Evolutionary conservation across 1,284 basidiomycete species (phyloP), one percentile per base, ranked within the genome.

Genomic region (Trichosporon sp.): DNA sequence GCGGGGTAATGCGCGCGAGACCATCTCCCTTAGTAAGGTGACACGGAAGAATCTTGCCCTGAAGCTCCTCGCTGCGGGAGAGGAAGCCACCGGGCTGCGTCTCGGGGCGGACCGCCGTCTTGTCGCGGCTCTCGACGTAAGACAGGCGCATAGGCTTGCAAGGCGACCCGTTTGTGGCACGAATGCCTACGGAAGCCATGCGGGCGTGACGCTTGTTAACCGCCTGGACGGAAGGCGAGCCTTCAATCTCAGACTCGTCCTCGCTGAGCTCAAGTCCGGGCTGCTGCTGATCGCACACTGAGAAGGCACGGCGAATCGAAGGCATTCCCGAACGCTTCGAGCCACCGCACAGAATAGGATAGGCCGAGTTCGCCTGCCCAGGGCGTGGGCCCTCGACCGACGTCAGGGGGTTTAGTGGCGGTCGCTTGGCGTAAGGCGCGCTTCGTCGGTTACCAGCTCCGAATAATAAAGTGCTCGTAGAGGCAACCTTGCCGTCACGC

Each of bases 21-120:
- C 96, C 96, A 78, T 99, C 96, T 76, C 98, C 93, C 69, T 91
- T 91, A 69, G 97, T 95, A 68, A 91, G 90, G 81, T 94, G 92
- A 84, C 96, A 99, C 19, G 96, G 96, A 69, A 99, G 83, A 72
- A 96, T 89, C 86, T 99, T 99, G 64, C 95, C 94, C 74, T 91
- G 88, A 31, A 91, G 89, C 82, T 98, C 95, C 78, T 94, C 94
- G 77, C 94, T 92, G n/a, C 59, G 59, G 31, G 59, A 63, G 31
- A 63, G 59, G 59, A 63, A 63, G 31, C 59, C 59, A 8, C 59
- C 59, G 10, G 32, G 59, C 59, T 63, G 59, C 16, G 59, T 35
- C 14, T 63, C 59, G 5, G 31, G 59, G 65, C 35, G 66, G 19
- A 46, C 4, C 10, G 8, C 66, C 32, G 59, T 16, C 59, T 63